Evolutionary conservation across 2,329 filamentous ascomycete species (phyloP), one percentile per base, ranked within the genome.

Genomic region (Thelonectria rubi): DNA sequence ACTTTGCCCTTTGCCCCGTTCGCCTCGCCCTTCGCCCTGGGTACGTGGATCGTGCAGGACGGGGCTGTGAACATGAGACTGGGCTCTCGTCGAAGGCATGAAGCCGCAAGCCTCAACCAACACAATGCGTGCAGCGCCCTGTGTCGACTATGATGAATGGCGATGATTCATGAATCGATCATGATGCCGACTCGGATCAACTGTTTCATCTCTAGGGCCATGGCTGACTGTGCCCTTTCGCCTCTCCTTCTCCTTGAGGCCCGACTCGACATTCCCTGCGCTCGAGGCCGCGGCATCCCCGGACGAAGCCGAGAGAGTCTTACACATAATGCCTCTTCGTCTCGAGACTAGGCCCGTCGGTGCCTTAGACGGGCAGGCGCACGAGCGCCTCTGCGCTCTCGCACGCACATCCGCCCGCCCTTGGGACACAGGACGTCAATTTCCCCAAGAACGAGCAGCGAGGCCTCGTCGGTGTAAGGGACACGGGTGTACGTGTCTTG

Each of bases 161-260:
- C 60, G 50, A 59, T 10, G 54, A 37, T n/a, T 17, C 32, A 51
- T 46, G 39, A 51, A 51, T 45, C 47, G 47, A 34, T 37, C 26
- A 37, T 37, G 51, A 48, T 42, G 45, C 26, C 55, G 61, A 66
- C 65, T 62, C 51, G 51, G 56, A 40, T 47, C 18, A 47, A 60
- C 61, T 61, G 65, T 72, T 69, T 71, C 69, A 65, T 54, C 68
- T 58, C 62, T 65, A 53, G 57, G 53, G 49, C 39, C 52, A 69
- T 12, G 9, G 34, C 9, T 37, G 12, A 37, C n/a, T 30, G 57
- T 49, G 49, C 40, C 53, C 58, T 48, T 49, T 47, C 58, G 53
- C 62, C 45, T 47, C 48, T 47, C 60, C 20, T 40, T 48, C 43
- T 24, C 4, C 24, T 7, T 24, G 4, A 24, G 7, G 26, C 26